Evolutionary conservation across 2,329 filamentous ascomycete genomes (phyloP), one percentile per base, ranked within the genome.

Genomic region (Arthrinium phaeospermum): DNA sequence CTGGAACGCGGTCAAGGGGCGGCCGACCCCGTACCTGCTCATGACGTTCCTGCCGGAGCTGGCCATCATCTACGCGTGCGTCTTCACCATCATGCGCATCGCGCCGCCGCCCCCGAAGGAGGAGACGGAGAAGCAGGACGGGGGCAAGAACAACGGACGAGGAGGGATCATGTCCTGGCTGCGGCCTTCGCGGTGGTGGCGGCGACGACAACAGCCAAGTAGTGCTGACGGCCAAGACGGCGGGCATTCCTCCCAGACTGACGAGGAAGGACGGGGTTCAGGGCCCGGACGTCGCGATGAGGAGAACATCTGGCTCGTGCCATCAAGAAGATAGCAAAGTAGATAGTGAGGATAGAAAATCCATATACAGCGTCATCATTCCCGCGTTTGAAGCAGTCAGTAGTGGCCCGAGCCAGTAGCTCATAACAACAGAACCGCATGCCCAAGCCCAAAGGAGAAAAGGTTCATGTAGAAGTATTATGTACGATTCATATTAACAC

Each of bases 241-340:
- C 61, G 5, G 80, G 70, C 77, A 79, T 80, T 7, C 73, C 79
- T 4, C 74, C 78, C 67, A 81, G 76, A 4, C 77, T 78, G 68
- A 81, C 47, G 3, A 79, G 76, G 30, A 78, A 78, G 6, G 79
- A 81, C 80, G 6, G 78, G 76, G 53, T 79, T 80, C 8, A 79
- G 76, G n/a, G 78, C 79, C 4, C 78, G 71, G 6, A 72, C 73
- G 41, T 75, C 76, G 16, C 22, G 46, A 47, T n/a, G 46, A 45
- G 44, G 46, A 47, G 19, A 47, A 22, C 46, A 47, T 22, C 46
- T n/a, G 46, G 3, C 46, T 49, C 46, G 46, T 49, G 8, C 22
- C 19, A 7, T n/a, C 22, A 10, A 49, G 46, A n/a, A 49, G 22
- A 49, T 12, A 49, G 46, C 8, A 49, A 8, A n/a, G 46, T 22